Evolutionary conservation across 768 basidiomycete genomes (phyloP).

Genomic region (Boletus sensibilis): DNA sequence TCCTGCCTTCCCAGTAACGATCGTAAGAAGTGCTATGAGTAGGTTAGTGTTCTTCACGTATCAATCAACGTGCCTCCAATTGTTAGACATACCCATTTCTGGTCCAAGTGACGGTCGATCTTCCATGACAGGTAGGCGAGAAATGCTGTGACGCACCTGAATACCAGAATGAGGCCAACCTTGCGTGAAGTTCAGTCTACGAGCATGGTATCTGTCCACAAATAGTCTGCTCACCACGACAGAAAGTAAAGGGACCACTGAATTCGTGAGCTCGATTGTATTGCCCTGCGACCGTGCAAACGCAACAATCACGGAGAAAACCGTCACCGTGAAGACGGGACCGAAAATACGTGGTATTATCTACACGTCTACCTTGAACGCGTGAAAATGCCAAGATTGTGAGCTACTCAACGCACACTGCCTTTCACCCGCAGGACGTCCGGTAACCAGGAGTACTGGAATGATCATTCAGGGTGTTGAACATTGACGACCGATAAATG

Average conservation of each 20-base stretch:
- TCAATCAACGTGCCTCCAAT: background rate
- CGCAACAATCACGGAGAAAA: conserved; percentile 63
- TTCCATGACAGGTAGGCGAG: background rate
- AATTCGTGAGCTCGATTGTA: conserved; percentile 67
- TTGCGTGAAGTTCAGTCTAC: conserved; percentile 26
- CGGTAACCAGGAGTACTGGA: conserved; percentile 84
- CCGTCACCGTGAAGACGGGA: conserved; percentile 80
- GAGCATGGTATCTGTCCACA: background rate
- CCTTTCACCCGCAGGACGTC: conserved; percentile 84
- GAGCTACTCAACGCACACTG: conserved; percentile 51
- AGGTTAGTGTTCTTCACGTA: background rate
- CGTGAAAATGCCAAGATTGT: background rate
- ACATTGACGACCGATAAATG: background rate
- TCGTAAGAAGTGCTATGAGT: conserved; percentile 73
- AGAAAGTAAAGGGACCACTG: conserved; percentile 83
- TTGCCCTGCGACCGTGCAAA: conserved; percentile 60
- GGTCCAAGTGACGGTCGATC: background rate
- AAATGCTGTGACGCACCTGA: conserved; percentile 51
- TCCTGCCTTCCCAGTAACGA: conserved; percentile 87
- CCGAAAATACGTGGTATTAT: conserved; percentile 72
- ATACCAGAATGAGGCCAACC: conserved; percentile 89
- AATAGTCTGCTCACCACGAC: conserved; percentile 68
- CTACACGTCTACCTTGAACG: conserved; percentile 34
- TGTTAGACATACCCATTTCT: conserved; percentile 62
- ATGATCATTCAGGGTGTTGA: conserved; percentile 1